A percentile compares a stretch with the other conserved stretches of the same genome.
Conservation (phyloP, 805 yeast species). For the Jamesozyma gamospora region DNA sequence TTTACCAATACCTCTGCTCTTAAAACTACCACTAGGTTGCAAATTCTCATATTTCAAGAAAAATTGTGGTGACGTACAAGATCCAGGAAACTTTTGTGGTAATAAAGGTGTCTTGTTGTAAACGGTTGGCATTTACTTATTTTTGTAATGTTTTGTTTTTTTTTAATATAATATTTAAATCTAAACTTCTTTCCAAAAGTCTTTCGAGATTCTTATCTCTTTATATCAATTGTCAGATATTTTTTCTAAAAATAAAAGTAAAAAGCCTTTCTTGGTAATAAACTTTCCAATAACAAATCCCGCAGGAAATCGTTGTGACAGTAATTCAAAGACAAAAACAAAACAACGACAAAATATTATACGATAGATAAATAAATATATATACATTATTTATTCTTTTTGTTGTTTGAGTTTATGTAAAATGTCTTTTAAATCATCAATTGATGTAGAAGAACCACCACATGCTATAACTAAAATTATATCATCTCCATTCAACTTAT, state of each 20-base stretch:
- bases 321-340: too few species aligned
- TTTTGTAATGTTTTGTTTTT: too few species aligned
- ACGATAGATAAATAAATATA: too few species aligned
- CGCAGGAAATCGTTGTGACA: too few species aligned
- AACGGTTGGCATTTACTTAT: conserved; percentile 14
- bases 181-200: too few species aligned
- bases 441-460: conserved; percentile 38
- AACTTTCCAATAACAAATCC: too few species aligned
- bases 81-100: conserved; percentile 11
- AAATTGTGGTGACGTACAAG: conserved; percentile 21
- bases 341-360: too few species aligned
- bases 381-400: background rate
- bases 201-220: too few species aligned
- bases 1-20: conserved; percentile 45
- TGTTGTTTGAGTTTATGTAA: background rate
- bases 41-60: conserved; percentile 41
- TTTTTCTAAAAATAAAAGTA: too few species aligned
- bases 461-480: conserved; percentile 49
- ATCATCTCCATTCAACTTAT: conserved; percentile 28
- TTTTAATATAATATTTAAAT: too few species aligned
- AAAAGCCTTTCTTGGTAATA: too few species aligned
- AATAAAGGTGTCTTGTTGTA: conserved; percentile 19
- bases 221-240: too few species aligned
- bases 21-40: conserved; percentile 51
- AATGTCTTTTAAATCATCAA: conserved; percentile 20